Evolutionary conservation across 2,329 filamentous ascomycete species (phyloP), one percentile per base, ranked within the genome.

Genomic region (Fusarium coffeatum): DNA sequence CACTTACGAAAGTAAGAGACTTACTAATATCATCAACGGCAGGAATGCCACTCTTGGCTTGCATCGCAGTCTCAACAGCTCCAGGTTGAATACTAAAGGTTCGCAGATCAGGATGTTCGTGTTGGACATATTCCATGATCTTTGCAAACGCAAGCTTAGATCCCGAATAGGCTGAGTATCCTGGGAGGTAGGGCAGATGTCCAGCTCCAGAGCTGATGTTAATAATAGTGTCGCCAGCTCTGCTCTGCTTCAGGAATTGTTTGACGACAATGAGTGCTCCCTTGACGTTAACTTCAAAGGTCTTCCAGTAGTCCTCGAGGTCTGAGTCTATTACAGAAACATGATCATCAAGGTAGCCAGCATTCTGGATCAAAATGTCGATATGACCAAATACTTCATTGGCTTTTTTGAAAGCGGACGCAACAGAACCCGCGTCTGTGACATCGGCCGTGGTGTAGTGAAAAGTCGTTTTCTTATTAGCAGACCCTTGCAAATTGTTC

Each of bases 81-180:
- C 56, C 56, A 1, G 56, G 56, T 16, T 59, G 42, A n/a, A 59
- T 59, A 22, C 16, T 59, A 25, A 59, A 59, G 16, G 37, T 28
- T 13, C 51, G 51, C 4, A 59, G 30, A 27, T 41, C 7, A 3
- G 51, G 56, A 20, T 57, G 27, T 5, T 59, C 51, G 3, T 46
- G 16, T 34, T 59, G 56, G 3, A 57, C 30, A 2, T 20, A 57
- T 25, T 59, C 56, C 4, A 47, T 46, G 2, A 59, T 46, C 41
- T 57, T 59, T 4, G 56, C 56, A 10, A 57, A 59, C 7, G 22
- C 51, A 40, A 59, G 56, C 15, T 59, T 59, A 8, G 56, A 59
- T 22, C 30, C 20, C 9, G 56, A 40, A 37, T 59, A 59, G 1
- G 56, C 56, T 18, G 56, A 59, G 16, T 59, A 59, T 2, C 56